Evolutionary conservation across 495 filamentous ascomycete species (phyloP).

Genomic region (Podospora pseudocomata): DNA sequence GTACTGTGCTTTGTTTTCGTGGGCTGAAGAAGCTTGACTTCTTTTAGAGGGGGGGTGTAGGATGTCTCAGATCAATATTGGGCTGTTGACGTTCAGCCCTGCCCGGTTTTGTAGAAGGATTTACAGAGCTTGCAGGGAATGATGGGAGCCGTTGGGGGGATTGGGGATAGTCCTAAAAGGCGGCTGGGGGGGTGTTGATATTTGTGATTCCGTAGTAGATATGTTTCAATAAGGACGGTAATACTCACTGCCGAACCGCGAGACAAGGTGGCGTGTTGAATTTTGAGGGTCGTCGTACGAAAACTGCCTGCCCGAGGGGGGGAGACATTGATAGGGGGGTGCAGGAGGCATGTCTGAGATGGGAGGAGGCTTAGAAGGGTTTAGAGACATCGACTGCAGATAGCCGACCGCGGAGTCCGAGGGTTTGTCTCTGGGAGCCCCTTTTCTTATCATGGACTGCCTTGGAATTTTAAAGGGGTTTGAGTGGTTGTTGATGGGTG

Average conservation of each 20-base stretch:
- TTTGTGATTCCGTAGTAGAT: neutral
- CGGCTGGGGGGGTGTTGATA: neutral
- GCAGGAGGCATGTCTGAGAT: neutral
- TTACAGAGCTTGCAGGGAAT: no score
- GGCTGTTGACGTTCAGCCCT: no score
- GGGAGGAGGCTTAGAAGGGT: neutral
- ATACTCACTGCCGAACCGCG: neutral
- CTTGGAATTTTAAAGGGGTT: no score
- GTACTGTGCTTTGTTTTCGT: no score
- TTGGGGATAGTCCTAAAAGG: neutral
- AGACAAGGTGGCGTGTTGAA: neutral
- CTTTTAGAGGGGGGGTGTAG: no score
- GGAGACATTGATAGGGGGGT: neutral
- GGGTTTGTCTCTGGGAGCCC: neutral
- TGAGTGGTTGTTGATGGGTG: no score
- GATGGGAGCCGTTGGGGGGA: no score
- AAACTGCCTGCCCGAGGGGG: neutral
- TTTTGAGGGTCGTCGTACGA: no score
- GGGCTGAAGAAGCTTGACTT: no score
- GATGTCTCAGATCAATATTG: no score
- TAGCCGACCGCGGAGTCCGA: neutral
- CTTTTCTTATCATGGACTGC: neutral
- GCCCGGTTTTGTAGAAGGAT: no score
- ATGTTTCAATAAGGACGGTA: neutral
- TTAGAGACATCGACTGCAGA: neutral